Evolutionary conservation across 2,329 filamentous ascomycete genomes (phyloP), one percentile per base, ranked within the genome.

Genomic region (Aspergillus thermomutatus): DNA sequence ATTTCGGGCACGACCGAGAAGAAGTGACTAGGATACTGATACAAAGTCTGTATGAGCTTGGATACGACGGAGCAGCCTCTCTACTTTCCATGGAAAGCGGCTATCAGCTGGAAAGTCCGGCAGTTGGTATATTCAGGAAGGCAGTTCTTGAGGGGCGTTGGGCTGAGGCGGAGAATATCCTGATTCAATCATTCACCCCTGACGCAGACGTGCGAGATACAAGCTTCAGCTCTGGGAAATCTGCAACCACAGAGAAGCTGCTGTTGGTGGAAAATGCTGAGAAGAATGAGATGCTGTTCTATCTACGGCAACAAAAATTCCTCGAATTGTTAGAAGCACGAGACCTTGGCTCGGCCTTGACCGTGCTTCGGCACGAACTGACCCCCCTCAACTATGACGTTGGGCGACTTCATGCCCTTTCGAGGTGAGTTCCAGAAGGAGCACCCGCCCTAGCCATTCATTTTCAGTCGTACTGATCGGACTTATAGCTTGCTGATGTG

Each of bases 11-110:
- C 70, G 86, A 94, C 70, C 86, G 91, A 70, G 92, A 96, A 79
- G 93, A 99, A 77, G 88, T 97, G 47, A 96, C 93, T 4, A 83
- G 94, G 53, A 89, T 97, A 61, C 76, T 99, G 66, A 94, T 99
- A 67, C 94, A 99, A 75, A 90, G 92, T 37, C 77, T 99, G 62
- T 85, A 87, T 25, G 93, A 97, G 72, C 82, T 99, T 77, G 94
- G 94, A 2, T 97, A 97, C 70, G 81, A 86, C 57, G 80, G 81
- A 11, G 90, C 93, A 11, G 93, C 94, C 25, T 81, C 85, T 47
- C 86, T 83, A 59, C 79, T 99, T 56, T 88, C 85, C 67, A 82
- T 83, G 59, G 90, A 95, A 73, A 97, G 93, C 69, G 92, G 92
- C 0, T 96, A 85, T 71, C 86, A 93, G 69, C 79, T 99, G 57